These are phyloP conservation scores for Calvatia gigantea DNA, from an alignment of 768 basidiomycete genomes.

Conservation along the genomic window DNA sequence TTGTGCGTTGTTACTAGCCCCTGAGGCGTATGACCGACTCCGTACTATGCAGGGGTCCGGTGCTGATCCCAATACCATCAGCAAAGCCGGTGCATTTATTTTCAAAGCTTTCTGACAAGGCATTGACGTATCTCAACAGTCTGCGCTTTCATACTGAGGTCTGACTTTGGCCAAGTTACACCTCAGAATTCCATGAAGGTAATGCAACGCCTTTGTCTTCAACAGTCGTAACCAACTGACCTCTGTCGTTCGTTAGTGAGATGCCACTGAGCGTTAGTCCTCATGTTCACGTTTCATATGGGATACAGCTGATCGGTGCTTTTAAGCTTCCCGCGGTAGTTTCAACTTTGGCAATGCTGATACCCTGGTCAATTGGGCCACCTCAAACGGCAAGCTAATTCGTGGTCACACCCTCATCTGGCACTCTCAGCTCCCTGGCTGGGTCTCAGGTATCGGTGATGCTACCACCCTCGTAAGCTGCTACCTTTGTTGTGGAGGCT, in stretches of 20 bases:
- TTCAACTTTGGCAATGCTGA: conserved; percentile 27
- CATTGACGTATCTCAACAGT: conserved; percentile 13
- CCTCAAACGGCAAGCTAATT: conserved; percentile 33
- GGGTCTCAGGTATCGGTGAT: conserved; percentile 37
- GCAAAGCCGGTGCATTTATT: conserved; percentile 24
- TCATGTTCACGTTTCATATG: not conserved
- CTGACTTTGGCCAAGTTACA: conserved; percentile 39
- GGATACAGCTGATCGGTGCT: not conserved
- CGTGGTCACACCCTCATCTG: conserved; percentile 36
- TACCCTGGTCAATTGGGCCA: conserved; percentile 37
- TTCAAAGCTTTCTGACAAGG: too few species aligned
- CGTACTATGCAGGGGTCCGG: conserved; percentile 17
- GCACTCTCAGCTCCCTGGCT: conserved; percentile 38
- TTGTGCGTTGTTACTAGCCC: conserved; percentile 17
- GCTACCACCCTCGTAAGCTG: conserved; percentile 30
- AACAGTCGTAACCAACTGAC: not conserved
- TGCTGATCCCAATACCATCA: conserved; percentile 26
- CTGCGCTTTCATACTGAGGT: conserved; percentile 29
- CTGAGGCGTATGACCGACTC: not conserved
- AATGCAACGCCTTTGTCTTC: not conserved
- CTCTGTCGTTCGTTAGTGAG: conserved; percentile 25
- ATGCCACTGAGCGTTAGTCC: conserved; percentile 33
- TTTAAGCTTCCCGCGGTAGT: conserved; percentile 24
- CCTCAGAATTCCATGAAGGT: conserved; percentile 46
- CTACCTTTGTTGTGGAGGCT: too few species aligned